Evolutionary conservation across 2,329 filamentous ascomycete genomes (phyloP).

Genomic region (Hyphodiscus sp.): DNA sequence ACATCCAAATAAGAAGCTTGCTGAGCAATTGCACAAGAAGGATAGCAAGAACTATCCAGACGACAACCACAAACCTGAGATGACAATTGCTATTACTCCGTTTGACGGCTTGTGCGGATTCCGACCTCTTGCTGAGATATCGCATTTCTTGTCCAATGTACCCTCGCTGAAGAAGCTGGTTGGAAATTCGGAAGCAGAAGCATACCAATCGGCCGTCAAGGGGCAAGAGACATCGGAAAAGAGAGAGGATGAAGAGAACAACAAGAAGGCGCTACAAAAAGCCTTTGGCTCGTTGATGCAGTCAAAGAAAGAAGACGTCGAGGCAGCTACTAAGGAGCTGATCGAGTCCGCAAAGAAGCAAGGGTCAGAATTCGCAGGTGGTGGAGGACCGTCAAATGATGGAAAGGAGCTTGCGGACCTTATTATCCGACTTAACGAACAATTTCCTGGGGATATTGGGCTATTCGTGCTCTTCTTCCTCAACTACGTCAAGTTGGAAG

Average conservation of each 20-base stretch:
- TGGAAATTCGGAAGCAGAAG: constrained; percentile 54
- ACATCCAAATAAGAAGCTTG: constrained; percentile 91
- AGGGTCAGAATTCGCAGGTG: constrained; percentile 66
- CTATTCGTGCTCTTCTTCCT: constrained; percentile 96
- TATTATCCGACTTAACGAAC: constrained; percentile 66
- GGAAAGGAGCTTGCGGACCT: constrained; percentile 70
- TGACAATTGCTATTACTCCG: constrained; percentile 95
- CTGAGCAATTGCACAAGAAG: constrained; percentile 76
- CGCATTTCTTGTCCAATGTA: constrained; percentile 64
- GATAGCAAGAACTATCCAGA: constrained; percentile 96
- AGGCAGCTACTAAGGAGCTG: constrained; percentile 59
- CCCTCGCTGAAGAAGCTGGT: constrained; percentile 60
- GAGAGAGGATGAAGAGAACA: constrained; percentile 42
- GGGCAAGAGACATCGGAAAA: constrained; percentile 42
- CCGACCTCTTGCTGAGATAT: constrained; percentile 77
- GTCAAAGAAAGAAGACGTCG: constrained; percentile 59
- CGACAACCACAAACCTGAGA: constrained; percentile 99
- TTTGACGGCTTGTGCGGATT: constrained; percentile 97
- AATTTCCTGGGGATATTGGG: constrained; percentile 87
- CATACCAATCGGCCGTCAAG: constrained; percentile 47
- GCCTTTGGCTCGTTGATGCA: constrained; percentile 79
- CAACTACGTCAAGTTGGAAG: constrained; percentile 82
- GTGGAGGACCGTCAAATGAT: constrained; percentile 59
- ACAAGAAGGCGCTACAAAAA: constrained; percentile 72
- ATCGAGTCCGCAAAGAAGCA: constrained; percentile 64